Conservation (phyloP, 2,329 filamentous ascomycete species). For the Chlorencoelia australis region DNA sequence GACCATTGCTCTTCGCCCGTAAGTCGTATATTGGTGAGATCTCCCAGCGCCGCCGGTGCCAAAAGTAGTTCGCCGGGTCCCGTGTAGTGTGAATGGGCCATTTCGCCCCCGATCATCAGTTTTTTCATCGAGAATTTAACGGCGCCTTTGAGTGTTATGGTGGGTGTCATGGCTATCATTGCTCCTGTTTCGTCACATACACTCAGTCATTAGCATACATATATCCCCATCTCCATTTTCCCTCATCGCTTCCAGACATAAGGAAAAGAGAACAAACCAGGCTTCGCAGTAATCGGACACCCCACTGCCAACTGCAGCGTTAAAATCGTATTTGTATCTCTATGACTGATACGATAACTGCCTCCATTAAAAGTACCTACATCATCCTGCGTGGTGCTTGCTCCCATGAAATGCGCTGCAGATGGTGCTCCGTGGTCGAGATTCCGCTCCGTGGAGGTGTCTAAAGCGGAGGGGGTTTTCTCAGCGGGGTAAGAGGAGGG, state of each 20-base stretch:
- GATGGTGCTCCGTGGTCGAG: conserved; percentile 32
- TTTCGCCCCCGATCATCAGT: conserved; percentile 70
- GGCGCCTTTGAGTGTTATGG: conserved; percentile 71
- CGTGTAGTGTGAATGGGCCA: conserved; percentile 69
- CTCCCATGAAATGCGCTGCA: conserved; percentile 51
- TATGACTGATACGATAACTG: conserved; percentile 84
- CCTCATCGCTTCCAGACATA: neutral
- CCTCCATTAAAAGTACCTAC: conserved; percentile 97
- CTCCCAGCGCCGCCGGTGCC: conserved; percentile 70
- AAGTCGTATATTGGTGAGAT: conserved; percentile 72
- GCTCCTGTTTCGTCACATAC: conserved; percentile 55
- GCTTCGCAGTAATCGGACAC: conserved; percentile 71
- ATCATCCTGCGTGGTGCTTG: conserved; percentile 59
- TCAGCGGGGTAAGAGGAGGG: conserved; percentile 16
- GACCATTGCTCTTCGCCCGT: conserved; percentile 67
- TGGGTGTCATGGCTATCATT: conserved; percentile 93
- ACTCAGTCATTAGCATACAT: conserved; percentile 9
- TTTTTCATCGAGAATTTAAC: conserved; percentile 89
- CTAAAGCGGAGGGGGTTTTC: conserved; percentile 24
- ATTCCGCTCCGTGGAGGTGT: conserved; percentile 21
- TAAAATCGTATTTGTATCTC: conserved; percentile 81
- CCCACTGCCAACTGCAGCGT: conserved; percentile 85
- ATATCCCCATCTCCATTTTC: neutral
- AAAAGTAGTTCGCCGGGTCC: conserved; percentile 86
- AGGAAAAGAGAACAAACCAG: conserved; percentile 38